Conservation (phyloP, 768 basidiomycete genomes). For the Hirschioporus abietinus region DNA sequence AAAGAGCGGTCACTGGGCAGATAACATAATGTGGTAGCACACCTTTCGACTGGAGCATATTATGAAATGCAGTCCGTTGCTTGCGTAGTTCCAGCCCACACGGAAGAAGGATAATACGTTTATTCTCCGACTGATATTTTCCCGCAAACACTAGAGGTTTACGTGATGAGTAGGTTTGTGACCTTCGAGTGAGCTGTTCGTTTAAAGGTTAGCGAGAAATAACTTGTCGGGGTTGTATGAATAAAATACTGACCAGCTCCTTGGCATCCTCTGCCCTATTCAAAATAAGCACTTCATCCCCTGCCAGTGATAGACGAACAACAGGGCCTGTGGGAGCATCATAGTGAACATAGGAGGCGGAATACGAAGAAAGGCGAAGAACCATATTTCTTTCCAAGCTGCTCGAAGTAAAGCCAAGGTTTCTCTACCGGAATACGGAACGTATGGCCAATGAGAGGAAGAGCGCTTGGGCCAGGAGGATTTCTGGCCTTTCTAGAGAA, state of each 20-base stretch:
- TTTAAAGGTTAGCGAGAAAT: background rate
- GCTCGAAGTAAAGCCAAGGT: constrained; percentile 14
- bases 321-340: constrained; percentile 9
- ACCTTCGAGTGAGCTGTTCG: constrained; percentile 12
- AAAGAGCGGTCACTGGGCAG: background rate
- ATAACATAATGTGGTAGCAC: background rate
- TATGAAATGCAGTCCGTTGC: constrained; percentile 15
- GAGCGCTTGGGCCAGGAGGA: constrained; percentile 8
- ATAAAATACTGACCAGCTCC: constrained; percentile 10
- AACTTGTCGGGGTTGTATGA: background rate
- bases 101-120: constrained; percentile 15
- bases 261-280: constrained; percentile 11
- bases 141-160: constrained; percentile 14
- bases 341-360: background rate
- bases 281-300: constrained; percentile 10
- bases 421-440: constrained; percentile 10
- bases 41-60: constrained; percentile 12
- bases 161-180: constrained; percentile 12
- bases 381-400: constrained; percentile 8
- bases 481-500: background rate
- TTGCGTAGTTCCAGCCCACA: constrained; percentile 14
- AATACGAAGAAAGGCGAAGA: background rate
- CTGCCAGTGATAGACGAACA: constrained; percentile 9
- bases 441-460: constrained; percentile 9
- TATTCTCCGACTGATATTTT: constrained; percentile 13